A percentile compares a stretch with the other conserved stretches of the same genome.
Evolutionary conservation across 116 monocot genomes (phyloP).

Genomic region (Cymodocea nodosa): DNA sequence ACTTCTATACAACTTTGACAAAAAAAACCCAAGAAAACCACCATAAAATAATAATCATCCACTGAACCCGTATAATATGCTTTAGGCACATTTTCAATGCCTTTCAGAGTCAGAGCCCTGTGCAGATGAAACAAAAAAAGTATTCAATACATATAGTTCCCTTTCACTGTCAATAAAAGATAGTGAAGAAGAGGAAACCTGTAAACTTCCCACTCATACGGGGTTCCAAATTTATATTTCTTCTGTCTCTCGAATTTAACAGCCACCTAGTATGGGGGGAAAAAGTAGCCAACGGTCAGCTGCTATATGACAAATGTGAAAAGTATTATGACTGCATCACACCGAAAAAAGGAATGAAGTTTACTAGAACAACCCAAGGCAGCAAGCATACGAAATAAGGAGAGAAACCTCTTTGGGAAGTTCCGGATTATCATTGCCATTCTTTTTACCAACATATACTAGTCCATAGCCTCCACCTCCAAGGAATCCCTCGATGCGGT

Average conservation of each 20-base stretch:
- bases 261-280: not conserved
- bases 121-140: not conserved
- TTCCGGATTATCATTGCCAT: no score
- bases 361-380: no score
- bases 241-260: not conserved
- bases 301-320: no score
- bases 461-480: no score
- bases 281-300: not conserved
- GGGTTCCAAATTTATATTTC: not conserved
- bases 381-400: no score
- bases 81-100: not conserved
- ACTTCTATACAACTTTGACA: no score
- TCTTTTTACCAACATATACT: no score
- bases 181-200: not conserved
- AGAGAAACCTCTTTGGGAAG: no score
- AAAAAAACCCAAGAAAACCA: not conserved
- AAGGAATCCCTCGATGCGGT: no score
- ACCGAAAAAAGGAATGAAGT: no score
- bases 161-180: not conserved
- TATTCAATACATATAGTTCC: not conserved
- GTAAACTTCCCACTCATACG: slow-evolving; percentile 7
- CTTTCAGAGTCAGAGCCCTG: slow-evolving; percentile 1
- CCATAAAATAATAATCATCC: not conserved
- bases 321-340: no score
- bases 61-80: not conserved